Base-by-base conservation (phyloP, 257 asterid genomes). In the Oldenlandia corymbosa region DNA sequence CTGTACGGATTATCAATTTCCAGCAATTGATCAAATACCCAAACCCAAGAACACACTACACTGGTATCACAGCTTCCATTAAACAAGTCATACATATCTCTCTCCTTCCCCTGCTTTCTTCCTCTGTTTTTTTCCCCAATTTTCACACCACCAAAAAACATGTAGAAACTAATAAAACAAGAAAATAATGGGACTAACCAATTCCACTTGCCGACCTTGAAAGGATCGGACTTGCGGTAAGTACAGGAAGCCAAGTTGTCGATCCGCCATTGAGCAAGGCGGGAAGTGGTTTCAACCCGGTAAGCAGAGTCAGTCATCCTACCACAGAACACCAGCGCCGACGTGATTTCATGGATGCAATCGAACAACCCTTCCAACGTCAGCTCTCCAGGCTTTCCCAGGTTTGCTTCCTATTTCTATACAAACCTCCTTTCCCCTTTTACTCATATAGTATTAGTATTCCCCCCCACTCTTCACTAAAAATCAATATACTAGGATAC, bases 211-310 rank as follows among this genome's bases (percentile, higher is more conserved):
- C 93, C 95, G 74, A 90, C 76, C 60, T 64, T 83, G 78, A 90
- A 90, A 70, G 97, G 95, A 73, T 87, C 87, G 23, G 96, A 90
- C 66, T 85, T 87, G 18, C 97, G 69, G 56, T 84, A 88, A 23
- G 87, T 75, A 57, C 77, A 87, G 20, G 95, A 75, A 54, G 87
- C 79, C 66, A 84, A 68, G 30, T 72, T 81, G 31, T 87, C 90
- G 77, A 90, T 83, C 79, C 97, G 78, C 96, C 97, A 90, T 71
- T 90, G 97, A 32, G 96, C 97, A 36, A 90, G 93, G 53, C 97
- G 97, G 49, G 95, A 78, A 46, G 97, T 90, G 65, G 99, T 90
- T 43, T 87, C 90, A 36, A 93, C 97, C 46, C 90, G 82, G 75
- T 93, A 87, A 20, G 94, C 94, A 43, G 95, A 90, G 34, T 90